Percentiles rank a stretch among this genome's conserved stretches.
phyloP scores from a whole-genome alignment of 805 yeast genomes.

The Wilhelminamyces savonicus region DNA sequence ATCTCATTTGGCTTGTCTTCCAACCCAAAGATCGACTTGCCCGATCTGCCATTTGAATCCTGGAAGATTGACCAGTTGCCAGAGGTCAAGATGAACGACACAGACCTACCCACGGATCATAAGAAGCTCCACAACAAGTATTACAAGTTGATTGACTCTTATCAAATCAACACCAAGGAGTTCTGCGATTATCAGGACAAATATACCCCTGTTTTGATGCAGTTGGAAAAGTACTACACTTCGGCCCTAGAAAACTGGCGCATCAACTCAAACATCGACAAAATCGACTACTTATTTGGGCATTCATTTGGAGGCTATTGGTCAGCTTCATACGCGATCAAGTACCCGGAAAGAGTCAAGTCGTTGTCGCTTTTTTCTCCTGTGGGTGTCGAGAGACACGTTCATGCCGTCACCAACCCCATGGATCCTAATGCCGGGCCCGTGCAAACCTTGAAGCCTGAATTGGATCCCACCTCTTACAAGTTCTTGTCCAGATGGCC shows the following conservation, averaged over 20 bases:
- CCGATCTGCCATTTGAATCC: too few relatives aligned
- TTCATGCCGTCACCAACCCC: constrained; percentile 51
- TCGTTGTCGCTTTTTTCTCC: constrained; percentile 64
- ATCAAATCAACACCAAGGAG: constrained; percentile 17
- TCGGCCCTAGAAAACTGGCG: constrained; percentile 67
- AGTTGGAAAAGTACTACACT: constrained; percentile 51
- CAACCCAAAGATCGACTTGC: constrained; percentile 34
- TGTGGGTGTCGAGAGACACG: constrained; percentile 69
- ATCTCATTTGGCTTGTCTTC: constrained; percentile 48
- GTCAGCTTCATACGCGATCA: constrained; percentile 56
- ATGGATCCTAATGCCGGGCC: constrained; percentile 1
- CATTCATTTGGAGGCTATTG: constrained; percentile 80
- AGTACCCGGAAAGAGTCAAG: constrained; percentile 48
- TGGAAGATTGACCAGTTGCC: constrained; percentile 15
- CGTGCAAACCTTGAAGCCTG: constrained; percentile 20
- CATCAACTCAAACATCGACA: constrained; percentile 35
- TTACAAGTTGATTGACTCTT: constrained; percentile 33
- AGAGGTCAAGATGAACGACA: constrained; percentile 18
- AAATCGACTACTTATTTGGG: constrained; percentile 58
- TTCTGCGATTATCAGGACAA: constrained; percentile 24
- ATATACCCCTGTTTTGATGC: constrained; percentile 32
- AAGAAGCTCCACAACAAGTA: constrained; percentile 30
- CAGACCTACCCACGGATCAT: constrained; percentile 16
- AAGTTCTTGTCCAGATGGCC: constrained; percentile 45
- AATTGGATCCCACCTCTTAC: constrained; percentile 38